Evolutionary conservation across 2,329 filamentous ascomycete species (phyloP).

Genomic region (Elsinoe batatas): DNA sequence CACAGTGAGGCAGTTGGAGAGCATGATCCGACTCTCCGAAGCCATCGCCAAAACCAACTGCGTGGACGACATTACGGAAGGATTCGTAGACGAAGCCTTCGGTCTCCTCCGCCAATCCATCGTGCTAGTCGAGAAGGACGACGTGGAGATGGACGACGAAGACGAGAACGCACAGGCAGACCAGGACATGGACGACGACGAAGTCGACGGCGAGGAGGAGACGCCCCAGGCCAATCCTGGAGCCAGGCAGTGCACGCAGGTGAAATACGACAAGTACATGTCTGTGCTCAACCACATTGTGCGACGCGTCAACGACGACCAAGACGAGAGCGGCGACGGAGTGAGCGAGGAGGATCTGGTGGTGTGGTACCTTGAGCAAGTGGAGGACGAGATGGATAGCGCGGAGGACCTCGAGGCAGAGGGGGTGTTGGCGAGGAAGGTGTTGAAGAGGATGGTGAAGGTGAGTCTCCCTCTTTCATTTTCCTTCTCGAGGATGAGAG

Average conservation of each 20-base stretch:
- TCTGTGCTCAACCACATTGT: slow-evolving; percentile 81
- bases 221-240: slow-evolving; percentile 27
- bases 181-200: slow-evolving; percentile 32
- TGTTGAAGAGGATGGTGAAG: slow-evolving; percentile 93
- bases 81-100: slow-evolving; percentile 85
- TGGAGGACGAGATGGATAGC: slow-evolving; percentile 68
- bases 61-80: slow-evolving; percentile 74
- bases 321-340: slow-evolving; percentile 65
- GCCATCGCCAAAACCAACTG: slow-evolving; percentile 99
- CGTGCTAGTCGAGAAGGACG: slow-evolving; percentile 95
- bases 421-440: slow-evolving; percentile 64
- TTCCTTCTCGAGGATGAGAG: not conserved
- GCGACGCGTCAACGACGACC: slow-evolving; percentile 72
- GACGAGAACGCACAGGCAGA: slow-evolving; percentile 39
- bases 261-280: slow-evolving; percentile 93
- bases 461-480: slow-evolving; percentile 41
- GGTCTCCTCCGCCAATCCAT: slow-evolving; percentile 88
- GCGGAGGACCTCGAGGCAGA: slow-evolving; percentile 76
- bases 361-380: slow-evolving; percentile 85
- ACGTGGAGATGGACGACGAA: slow-evolving; percentile 85
- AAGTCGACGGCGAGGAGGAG: slow-evolving; percentile 43
- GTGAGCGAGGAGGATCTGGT: slow-evolving; percentile 74
- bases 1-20: slow-evolving; percentile 91
- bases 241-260: slow-evolving; percentile 60
- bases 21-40: slow-evolving; percentile 87